Conservation (phyloP, 2,329 filamentous ascomycete species). For the Ophiobolus disseminans region DNA sequence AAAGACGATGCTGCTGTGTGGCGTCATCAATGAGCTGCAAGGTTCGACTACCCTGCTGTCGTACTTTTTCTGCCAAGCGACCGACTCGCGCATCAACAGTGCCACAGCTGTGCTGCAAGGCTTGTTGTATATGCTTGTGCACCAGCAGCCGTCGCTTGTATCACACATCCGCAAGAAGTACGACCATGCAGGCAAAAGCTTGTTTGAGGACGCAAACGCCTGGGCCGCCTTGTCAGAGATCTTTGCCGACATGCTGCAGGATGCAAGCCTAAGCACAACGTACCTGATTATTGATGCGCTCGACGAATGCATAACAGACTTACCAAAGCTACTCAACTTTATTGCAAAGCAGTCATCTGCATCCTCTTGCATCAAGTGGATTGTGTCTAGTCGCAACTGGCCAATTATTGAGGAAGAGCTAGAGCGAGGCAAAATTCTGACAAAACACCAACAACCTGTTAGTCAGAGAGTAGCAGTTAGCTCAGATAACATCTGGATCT, state of each 20-base stretch:
- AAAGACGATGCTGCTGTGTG: too few species aligned
- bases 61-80: too few species aligned
- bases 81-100: too few species aligned
- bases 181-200: too few species aligned
- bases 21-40: too few species aligned
- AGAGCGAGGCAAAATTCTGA: neutral
- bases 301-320: conserved; percentile 9
- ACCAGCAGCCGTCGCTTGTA: too few species aligned
- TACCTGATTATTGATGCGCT: conserved; percentile 13
- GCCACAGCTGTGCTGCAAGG: too few species aligned
- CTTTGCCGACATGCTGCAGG: conserved; percentile 50
- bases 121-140: too few species aligned
- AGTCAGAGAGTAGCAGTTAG: neutral
- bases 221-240: conserved; percentile 33
- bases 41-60: too few species aligned
- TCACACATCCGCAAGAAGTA: too few species aligned
- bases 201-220: conserved; percentile 22
- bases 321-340: conserved; percentile 6
- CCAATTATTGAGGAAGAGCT: neutral
- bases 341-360: neutral
- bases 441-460: neutral
- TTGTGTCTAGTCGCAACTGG: too few species aligned
- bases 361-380: neutral
- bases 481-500: conserved; percentile 1
- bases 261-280: conserved; percentile 21